Evolutionary conservation across 345 rosid species (phyloP), one percentile per base, ranked within the genome.

Genomic region (Brassica napus): DNA sequence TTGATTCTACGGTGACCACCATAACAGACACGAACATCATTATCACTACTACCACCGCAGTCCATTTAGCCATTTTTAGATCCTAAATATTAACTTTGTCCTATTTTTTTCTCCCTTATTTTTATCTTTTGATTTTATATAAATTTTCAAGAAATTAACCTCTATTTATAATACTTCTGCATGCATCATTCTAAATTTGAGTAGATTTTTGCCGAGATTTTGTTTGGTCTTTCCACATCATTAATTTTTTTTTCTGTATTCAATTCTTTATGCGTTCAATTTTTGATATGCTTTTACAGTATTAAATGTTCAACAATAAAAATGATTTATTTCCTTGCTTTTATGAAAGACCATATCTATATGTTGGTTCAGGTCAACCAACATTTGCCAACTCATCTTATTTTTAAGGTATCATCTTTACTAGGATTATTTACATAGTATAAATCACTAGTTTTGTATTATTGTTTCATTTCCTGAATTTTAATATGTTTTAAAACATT

Each of bases 51-150:
- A 49, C 16, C 1, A 49, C 16, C 1, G 26, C 80, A 69, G 37
- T 62, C 80, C 63, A 32, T 62, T 77, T 77, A 34, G n/a, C 69
- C 80, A 77, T 77, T 65, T 12, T 73, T 28, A 26, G 4, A 34
- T 34, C 42, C 57, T 30, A 35, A 52, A 52, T 5, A 52, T 6
- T 15, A 54, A 24, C 54, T 32, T 9, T 77, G 2, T 49, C 10
- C 68, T 54, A 1, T 4, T 7, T 6, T 6, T 8, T 8, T 5
- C 2, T 54, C 24, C 16, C 59, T 7, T 49, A 49, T 54, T 54
- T 52, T 14, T 32, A 15, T 75, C 28, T 68, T 39, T 28, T 42
- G 49, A 59, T 15, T 39, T 52, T 49, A 15, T 28, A n/a, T 30
- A 26, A 26, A 30, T 35, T 34, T 62, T 35, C 55, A 52, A 24